A percentile compares a stretch with the other conserved stretches of the same genome.
Conservation (phyloP, 106 monocot species). For the Vanilla planifolia region DNA sequence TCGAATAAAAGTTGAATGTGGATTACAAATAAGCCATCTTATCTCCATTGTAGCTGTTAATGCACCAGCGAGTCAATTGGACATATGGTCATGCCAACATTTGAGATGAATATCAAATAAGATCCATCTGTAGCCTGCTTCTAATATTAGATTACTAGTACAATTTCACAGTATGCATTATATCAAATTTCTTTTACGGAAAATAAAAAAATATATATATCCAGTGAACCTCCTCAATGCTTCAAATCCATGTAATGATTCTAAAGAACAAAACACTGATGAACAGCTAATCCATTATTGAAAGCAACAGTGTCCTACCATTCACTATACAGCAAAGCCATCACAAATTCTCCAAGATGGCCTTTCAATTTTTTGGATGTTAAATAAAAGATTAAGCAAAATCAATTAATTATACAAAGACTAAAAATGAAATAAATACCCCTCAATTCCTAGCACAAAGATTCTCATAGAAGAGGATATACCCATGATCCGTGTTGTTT, state of each 20-base stretch:
- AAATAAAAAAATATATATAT: too few relatives aligned
- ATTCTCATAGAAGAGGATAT: slow-evolving; percentile 33
- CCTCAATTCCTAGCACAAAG: background rate
- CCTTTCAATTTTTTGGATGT: background rate
- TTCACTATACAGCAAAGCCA: background rate
- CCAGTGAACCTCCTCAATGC: too few relatives aligned
- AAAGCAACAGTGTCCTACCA: slow-evolving; percentile 1
- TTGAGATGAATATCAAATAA: too few relatives aligned
- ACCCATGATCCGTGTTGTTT: slow-evolving; percentile 33
- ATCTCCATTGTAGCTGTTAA: too few relatives aligned
- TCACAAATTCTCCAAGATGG: background rate
- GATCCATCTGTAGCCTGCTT: too few relatives aligned
- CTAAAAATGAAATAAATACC: background rate
- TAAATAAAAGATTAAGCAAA: background rate
- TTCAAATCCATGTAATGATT: background rate
- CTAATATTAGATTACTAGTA: too few relatives aligned
- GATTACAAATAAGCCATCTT: too few relatives aligned
- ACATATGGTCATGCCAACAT: too few relatives aligned
- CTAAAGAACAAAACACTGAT: background rate
- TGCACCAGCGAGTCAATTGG: too few relatives aligned
- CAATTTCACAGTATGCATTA: too few relatives aligned
- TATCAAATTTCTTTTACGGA: too few relatives aligned
- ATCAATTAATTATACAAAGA: background rate
- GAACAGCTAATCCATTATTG: slow-evolving; percentile 1
- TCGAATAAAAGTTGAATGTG: too few relatives aligned